Base-by-base conservation (phyloP, 1,284 basidiomycete species). In the Porodaedalea pini region DNA sequence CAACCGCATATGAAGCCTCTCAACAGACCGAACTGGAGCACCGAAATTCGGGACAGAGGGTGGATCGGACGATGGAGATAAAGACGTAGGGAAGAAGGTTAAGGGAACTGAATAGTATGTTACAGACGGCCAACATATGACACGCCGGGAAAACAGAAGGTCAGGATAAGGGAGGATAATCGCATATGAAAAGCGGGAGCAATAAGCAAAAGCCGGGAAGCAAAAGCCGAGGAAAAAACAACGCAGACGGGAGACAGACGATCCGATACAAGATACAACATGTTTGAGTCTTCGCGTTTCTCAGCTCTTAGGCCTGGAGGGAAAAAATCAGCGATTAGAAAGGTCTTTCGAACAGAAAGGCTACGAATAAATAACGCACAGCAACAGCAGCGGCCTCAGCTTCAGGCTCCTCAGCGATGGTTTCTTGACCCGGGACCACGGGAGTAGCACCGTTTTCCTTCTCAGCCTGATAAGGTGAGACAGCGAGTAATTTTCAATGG, bases 321-420 rank as follows among this genome's bases (percentile, higher is more conserved):
- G 13, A 5, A 4, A 25, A 31, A 2, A n/a, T 31, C 41, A 10
- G n/a, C n/a, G n/a, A n/a, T n/a, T n/a, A n/a, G n/a, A n/a, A n/a
- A n/a, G n/a, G n/a, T n/a, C n/a, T n/a, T n/a, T n/a, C n/a, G n/a
- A n/a, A 15, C 36, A 52, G 40, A 27, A 37, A 53, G 17, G 13
- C 25, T 31, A 6, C 8, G 25, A 53, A 41, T 31, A 27, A 25
- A 41, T 3, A 11, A 48, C 57, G 6, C 21, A 58, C 57, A 5
- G 43, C 51, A n/a, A 37, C 45, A n/a, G 64, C 71, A n/a, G 64
- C 67, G 19, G 69, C 73, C 44, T 78, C 77, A 25, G 68, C 76
- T 59, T 82, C 80, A 34, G 78, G 73, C 55, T 82, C 81, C 64
- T 83, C 82, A 34, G 70, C 74, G 59, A 83, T 83, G 29, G 80